A percentile compares a stretch with the other conserved stretches of the same genome.
These are phyloP conservation scores for Penicillium expansum DNA, from an alignment of 2,329 filamentous ascomycete species.

Conservation along the genomic window DNA sequence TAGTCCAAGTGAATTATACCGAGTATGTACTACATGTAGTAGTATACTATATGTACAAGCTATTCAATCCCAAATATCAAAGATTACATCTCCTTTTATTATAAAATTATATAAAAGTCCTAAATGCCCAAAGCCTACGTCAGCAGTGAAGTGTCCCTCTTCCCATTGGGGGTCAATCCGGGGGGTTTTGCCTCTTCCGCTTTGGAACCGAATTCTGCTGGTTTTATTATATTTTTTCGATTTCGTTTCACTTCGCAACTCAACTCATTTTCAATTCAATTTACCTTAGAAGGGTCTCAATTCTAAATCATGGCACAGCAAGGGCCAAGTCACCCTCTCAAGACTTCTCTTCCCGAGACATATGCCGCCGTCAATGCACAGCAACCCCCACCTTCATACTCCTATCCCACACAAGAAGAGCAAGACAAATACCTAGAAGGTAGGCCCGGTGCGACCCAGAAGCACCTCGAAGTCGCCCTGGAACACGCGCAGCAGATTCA, in stretches of 20 bases:
- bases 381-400: conserved; percentile 32
- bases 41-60: neutral
- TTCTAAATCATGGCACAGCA: conserved; percentile 17
- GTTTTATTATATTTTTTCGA: neutral
- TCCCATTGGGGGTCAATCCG: neutral
- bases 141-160: neutral
- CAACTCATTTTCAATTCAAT: neutral
- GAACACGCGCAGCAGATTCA: conserved; percentile 81
- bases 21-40: neutral
- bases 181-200: conserved; percentile 4
- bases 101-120: neutral
- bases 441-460: conserved; percentile 45
- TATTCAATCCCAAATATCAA: neutral
- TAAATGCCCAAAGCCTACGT: conserved; percentile 1
- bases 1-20: neutral
- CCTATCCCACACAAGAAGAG: conserved; percentile 29
- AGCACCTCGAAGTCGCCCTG: conserved; percentile 63
- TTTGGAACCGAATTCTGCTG: conserved; percentile 2
- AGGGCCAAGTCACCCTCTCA: conserved; percentile 55
- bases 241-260: neutral
- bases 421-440: conserved; percentile 27
- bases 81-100: neutral
- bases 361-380: conserved; percentile 45
- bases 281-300: neutral
- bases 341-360: conserved; percentile 51